A percentile compares a stretch with the other conserved stretches of the same genome.
Evolutionary conservation across 768 basidiomycete genomes (phyloP).

Genomic region (Leucogyrophana mollusca): DNA sequence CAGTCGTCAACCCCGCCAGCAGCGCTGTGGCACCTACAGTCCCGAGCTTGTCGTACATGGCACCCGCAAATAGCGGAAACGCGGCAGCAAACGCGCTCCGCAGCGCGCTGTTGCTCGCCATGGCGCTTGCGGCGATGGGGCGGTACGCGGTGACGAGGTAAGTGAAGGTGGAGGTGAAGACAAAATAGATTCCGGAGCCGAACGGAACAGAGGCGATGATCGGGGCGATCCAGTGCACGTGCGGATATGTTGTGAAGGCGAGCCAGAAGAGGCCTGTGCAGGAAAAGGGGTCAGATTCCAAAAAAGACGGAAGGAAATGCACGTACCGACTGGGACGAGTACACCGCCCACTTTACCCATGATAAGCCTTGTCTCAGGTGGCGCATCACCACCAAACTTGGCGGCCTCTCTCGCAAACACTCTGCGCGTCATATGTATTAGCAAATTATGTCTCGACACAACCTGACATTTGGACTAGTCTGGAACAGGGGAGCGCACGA

Average conservation of each 20-base stretch:
- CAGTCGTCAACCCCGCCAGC: constrained; percentile 59
- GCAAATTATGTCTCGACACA: neutral
- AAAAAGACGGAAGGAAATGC: neutral
- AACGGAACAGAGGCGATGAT: constrained; percentile 46
- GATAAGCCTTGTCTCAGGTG: constrained; percentile 64
- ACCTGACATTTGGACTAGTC: neutral
- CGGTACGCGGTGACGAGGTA: constrained; percentile 52
- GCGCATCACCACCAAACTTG: constrained; percentile 44
- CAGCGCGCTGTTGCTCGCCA: constrained; percentile 62
- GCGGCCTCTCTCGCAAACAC: constrained; percentile 34
- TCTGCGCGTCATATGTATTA: constrained; percentile 25
- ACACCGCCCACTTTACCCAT: constrained; percentile 71
- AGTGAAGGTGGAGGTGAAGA: constrained; percentile 69
- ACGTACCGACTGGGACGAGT: constrained; percentile 56
- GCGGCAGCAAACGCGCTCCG: constrained; percentile 46
- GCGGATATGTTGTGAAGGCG: constrained; percentile 50
- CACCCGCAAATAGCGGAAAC: constrained; percentile 52
- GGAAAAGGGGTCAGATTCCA: neutral
- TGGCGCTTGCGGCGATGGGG: constrained; percentile 56
- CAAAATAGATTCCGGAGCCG: constrained; percentile 57
- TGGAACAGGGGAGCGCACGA: constrained; percentile 2
- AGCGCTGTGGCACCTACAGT: constrained; percentile 72
- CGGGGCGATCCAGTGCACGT: constrained; percentile 47
- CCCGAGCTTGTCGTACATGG: constrained; percentile 54
- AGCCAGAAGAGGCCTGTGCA: constrained; percentile 47